Conservation (phyloP, 73 alveolate genomes). For the Durusdinium trenchii region DNA sequence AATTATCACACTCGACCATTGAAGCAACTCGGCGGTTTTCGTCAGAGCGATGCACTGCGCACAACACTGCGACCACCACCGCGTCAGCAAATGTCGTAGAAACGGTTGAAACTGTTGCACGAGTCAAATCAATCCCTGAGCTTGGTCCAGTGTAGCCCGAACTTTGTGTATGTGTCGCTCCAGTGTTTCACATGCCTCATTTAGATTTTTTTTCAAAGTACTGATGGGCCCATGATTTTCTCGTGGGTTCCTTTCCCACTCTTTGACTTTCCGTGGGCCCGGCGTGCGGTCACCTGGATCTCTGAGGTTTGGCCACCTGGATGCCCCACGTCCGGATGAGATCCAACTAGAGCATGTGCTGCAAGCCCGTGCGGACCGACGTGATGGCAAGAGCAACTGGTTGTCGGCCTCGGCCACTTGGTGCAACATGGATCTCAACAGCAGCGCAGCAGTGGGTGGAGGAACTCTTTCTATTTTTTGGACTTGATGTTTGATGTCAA, state of each 20-base stretch:
- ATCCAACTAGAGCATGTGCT: conserved; percentile 90
- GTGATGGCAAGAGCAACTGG: conserved; percentile 55
- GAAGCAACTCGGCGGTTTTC: conserved; percentile 33
- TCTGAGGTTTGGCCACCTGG: conserved; percentile 65
- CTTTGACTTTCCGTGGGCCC: not conserved
- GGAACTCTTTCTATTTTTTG: too few species aligned
- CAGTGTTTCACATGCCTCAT: too few species aligned
- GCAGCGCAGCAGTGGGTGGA: not conserved
- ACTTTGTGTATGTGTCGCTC: too few species aligned
- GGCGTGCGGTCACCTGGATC: too few species aligned
- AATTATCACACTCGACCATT: conserved; percentile 30
- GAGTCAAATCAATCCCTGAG: not conserved
- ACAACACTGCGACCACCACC: too few species aligned
- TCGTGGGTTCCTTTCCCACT: not conserved
- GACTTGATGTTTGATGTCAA: too few species aligned
- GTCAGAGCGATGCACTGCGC: too few species aligned
- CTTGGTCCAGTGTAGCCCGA: too few species aligned
- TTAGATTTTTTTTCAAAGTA: too few species aligned
- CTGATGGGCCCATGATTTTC: too few species aligned
- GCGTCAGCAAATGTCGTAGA: too few species aligned
- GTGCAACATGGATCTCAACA: not conserved
- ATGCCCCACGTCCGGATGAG: conserved; percentile 87
- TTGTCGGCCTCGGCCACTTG: conserved; percentile 38
- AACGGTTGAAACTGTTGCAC: too few species aligned
- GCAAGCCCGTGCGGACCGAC: conserved; percentile 39